A percentile compares a stretch with the other conserved stretches of the same genome.
Evolutionary conservation across 129 eudicot genomes (phyloP).

Genomic region (Artemisia tridentata): DNA sequence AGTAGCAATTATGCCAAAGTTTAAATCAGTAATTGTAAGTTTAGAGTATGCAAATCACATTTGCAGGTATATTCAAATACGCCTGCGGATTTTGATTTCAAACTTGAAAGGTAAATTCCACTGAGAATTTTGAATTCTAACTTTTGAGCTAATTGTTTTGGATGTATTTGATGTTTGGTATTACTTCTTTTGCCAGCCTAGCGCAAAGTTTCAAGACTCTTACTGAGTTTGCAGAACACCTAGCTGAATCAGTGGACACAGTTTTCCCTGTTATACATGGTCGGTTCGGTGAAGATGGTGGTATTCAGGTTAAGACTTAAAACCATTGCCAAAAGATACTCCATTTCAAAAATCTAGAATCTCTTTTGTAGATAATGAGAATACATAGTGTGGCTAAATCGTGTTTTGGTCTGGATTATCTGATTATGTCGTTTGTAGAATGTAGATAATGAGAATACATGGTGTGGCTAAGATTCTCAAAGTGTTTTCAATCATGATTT

Average conservation of each 20-base stretch:
- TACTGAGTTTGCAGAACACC: constrained; percentile 77
- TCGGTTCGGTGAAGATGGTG: constrained; percentile 93
- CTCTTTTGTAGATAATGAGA: no score
- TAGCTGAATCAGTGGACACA: constrained; percentile 72
- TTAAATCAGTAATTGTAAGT: not conserved
- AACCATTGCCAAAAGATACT: constrained; percentile 12
- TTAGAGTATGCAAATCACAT: not conserved
- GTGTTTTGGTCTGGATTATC: no score
- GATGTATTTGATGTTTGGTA: not conserved
- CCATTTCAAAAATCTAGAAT: not conserved
- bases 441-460: no score
- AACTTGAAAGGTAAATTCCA: constrained; percentile 63
- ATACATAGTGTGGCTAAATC: no score
- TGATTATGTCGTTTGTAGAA: no score
- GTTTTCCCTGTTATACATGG: constrained; percentile 97
- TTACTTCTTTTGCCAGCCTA: constrained; percentile 53
- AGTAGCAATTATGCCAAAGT: not conserved
- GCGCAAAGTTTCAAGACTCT: constrained; percentile 75
- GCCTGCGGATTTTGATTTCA: constrained; percentile 94
- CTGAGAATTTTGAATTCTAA: not conserved
- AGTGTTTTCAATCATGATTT: no score
- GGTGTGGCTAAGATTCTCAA: no score
- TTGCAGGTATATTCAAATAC: constrained; percentile 90
- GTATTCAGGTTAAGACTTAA: constrained; percentile 79
- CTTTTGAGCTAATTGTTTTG: constrained; percentile 6